Base-by-base conservation (phyloP, 148 eudicot species). In the Fagopyrum esculentum region DNA sequence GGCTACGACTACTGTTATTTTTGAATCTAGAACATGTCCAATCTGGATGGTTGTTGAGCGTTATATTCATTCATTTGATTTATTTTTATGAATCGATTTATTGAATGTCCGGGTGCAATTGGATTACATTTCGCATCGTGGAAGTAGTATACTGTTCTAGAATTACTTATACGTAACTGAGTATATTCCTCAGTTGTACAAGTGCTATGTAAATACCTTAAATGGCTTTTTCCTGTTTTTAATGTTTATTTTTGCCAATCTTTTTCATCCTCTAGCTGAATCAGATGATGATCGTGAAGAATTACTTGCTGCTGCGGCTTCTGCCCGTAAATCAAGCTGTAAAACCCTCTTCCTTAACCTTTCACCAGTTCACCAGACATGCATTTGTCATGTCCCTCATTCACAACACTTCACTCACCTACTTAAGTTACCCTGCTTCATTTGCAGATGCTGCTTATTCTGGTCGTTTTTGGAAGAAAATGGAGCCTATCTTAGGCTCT, bases 381-480 rank as follows among this genome's bases (percentile, higher is more conserved):
- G 54, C 55, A 47, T 63, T 63, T 61, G 16, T 75, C 29, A 51
- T n/a, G 48, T 64, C 50, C 15, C 19, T 47, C 44, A 15, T 17
- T 48, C 26, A 35, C 19, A 40, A 35, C 43, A 46, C 45, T 12
- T 1, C 7, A 15, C 40, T 66, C 6, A 3, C 19, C 46, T 66
- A 46, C 19, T 66, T 15, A 63, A 30, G 69, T 30, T 66, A 29
- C 71, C 71, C 46, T 57, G 5, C 29, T 77, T 60, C 66, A 69
- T 77, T 63, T 77, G 69, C 78, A 87, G 90, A 76, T 66, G 75
- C 64, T 49, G 83, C 83, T 52, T 79, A 84, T 76, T 69, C 87
- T 73, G 76, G 87, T n/a, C 74, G 83, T 55, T 85, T 87, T 44
- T 87, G 90, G 90, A 87, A 84, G 83, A 87, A 87, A 81, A 47